Conservation (phyloP, 306 rosid genomes). For the Castanea sativa region DNA sequence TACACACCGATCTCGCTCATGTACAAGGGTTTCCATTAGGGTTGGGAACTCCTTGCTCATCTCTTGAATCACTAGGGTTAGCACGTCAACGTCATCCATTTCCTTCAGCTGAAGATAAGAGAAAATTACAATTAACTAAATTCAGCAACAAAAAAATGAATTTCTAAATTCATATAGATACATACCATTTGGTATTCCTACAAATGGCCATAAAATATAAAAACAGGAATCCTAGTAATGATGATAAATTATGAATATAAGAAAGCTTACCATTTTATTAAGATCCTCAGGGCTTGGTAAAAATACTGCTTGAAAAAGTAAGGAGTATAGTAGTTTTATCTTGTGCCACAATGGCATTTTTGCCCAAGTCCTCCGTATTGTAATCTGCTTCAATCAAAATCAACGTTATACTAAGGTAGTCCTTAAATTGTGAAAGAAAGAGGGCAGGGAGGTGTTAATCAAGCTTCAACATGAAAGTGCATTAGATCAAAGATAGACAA, state of each 20-base stretch:
- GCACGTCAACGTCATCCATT: conserved; percentile 87
- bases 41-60: conserved; percentile 92
- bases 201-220: not conserved
- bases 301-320: conserved; percentile 77
- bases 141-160: not conserved
- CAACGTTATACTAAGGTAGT: conserved; percentile 21
- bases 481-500: not conserved
- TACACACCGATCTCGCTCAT: conserved; percentile 89
- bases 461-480: not conserved
- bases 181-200: not conserved
- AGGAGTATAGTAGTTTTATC: conserved; percentile 63
- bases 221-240: not conserved
- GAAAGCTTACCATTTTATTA: conserved; percentile 63
- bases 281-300: conserved; percentile 79
- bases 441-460: not conserved
- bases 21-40: conserved; percentile 91
- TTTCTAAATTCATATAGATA: not conserved
- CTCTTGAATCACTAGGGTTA: conserved; percentile 86
- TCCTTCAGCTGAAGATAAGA: conserved; percentile 72
- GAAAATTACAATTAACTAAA: conserved; percentile 17
- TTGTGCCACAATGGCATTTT: conserved; percentile 95
- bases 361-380: conserved; percentile 83
- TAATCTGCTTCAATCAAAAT: conserved; percentile 57
- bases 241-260: conserved; percentile 14
- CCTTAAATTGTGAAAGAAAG: not conserved